A percentile compares a stretch with the other conserved stretches of the same genome.
These are phyloP conservation scores for Nymphaea thermarum DNA, from an alignment of 164 flowering plant genomes.

Conservation along the genomic window DNA sequence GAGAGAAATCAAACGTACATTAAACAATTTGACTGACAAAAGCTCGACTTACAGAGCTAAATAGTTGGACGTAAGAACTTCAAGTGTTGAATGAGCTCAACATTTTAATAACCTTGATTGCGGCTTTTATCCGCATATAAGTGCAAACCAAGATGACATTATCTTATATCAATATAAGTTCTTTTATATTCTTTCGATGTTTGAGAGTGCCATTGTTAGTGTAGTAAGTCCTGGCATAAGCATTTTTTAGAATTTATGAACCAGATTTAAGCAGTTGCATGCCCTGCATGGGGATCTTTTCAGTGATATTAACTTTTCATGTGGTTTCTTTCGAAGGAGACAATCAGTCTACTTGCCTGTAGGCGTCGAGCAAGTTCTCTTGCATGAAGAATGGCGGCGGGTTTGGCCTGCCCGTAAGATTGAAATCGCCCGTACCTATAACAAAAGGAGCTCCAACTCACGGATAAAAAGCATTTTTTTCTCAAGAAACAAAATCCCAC, in stretches of 20 bases:
- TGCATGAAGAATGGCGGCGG: slow-evolving; percentile 55
- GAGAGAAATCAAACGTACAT: too few relatives aligned
- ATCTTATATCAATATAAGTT: too few relatives aligned
- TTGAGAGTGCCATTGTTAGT: neutral
- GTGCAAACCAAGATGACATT: too few relatives aligned
- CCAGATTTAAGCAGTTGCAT: neutral
- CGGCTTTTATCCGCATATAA: too few relatives aligned
- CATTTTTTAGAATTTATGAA: neutral
- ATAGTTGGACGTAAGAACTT: too few relatives aligned
- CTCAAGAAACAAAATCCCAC: too few relatives aligned
- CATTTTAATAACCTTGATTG: too few relatives aligned
- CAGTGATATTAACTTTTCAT: neutral
- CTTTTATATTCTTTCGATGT: too few relatives aligned
- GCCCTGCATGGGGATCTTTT: neutral
- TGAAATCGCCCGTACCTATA: slow-evolving; percentile 27
- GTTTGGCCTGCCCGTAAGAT: slow-evolving; percentile 66
- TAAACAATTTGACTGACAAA: too few relatives aligned
- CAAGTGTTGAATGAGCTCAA: too few relatives aligned
- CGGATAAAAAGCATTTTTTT: too few relatives aligned
- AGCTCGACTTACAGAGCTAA: too few relatives aligned
- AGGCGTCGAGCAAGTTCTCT: slow-evolving; percentile 41
- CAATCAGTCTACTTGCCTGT: slow-evolving; percentile 16
- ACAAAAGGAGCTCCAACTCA: neutral
- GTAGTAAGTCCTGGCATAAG: neutral
- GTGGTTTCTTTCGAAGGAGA: neutral